Percentiles rank a stretch among this genome's conserved stretches.
phyloP scores from a whole-genome alignment of 2,329 filamentous ascomycete genomes.

The Verticillium tricorpus region DNA sequence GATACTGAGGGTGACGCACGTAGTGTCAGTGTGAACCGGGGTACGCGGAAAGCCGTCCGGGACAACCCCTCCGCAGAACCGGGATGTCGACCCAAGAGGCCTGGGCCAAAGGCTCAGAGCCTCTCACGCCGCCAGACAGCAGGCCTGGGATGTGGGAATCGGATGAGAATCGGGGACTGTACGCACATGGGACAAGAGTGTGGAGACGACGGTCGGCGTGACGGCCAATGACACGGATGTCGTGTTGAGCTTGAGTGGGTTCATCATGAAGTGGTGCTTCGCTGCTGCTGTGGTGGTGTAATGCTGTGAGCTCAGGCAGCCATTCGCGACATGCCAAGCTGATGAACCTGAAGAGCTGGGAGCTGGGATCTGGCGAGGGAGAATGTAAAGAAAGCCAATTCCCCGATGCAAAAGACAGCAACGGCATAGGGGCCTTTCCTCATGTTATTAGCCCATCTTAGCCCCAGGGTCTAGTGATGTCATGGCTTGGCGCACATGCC shows the following conservation, averaged over 20 bases:
- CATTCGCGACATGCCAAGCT: not conserved
- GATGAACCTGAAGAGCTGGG: not conserved
- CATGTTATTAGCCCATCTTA: not conserved
- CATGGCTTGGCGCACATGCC: conserved; percentile 3
- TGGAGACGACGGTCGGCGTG: conserved; percentile 82
- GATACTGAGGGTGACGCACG: conserved; percentile 51
- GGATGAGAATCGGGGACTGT: not conserved
- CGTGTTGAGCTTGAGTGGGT: conserved; percentile 58
- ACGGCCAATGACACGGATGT: conserved; percentile 78
- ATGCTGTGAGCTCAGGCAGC: not conserved
- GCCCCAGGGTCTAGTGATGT: conserved; percentile 4
- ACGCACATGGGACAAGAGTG: conserved; percentile 78
- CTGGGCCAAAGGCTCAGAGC: not conserved
- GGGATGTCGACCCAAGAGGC: not conserved
- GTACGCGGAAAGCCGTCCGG: not conserved
- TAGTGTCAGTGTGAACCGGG: not conserved
- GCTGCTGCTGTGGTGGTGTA: not conserved
- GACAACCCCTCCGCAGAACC: not conserved
- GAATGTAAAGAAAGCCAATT: not conserved
- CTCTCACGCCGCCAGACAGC: too few relatives aligned
- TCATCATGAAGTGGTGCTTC: conserved; percentile 34
- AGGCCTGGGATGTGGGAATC: not conserved
- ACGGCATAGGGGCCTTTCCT: not conserved
- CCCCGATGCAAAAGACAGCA: not conserved
- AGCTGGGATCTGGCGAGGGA: not conserved